Conservation (phyloP, 306 rosid genomes). For the Erythrophleum fordii region DNA sequence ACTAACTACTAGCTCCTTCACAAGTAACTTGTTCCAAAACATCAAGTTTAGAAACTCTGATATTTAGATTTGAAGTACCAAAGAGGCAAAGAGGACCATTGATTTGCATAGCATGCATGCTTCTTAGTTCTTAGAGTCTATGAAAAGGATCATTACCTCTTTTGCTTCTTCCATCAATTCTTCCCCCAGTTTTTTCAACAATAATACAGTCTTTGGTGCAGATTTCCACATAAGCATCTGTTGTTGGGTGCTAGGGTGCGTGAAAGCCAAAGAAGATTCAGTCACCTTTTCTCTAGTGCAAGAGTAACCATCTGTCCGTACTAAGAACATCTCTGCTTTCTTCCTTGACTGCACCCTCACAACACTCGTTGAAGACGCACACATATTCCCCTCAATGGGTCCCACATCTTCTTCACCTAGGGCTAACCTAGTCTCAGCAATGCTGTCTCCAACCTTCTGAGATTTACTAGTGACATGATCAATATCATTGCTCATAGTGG, state of each 20-base stretch:
- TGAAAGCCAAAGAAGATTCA: constrained; percentile 94
- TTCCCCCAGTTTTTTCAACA: constrained; percentile 88
- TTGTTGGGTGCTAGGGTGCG: constrained; percentile 98
- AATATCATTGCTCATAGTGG: constrained; percentile 34
- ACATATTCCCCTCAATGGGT: constrained; percentile 78
- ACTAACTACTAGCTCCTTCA: not conserved
- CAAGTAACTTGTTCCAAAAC: not conserved
- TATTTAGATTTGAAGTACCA: constrained; percentile 22
- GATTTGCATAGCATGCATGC: constrained; percentile 11
- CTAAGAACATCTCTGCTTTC: constrained; percentile 98
- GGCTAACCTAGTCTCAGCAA: constrained; percentile 46
- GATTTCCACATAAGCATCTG: constrained; percentile 99
- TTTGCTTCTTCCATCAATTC: constrained; percentile 97
- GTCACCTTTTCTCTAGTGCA: constrained; percentile 94
- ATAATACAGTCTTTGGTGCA: constrained; percentile 83
- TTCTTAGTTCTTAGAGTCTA: constrained; percentile 15
- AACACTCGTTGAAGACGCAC: constrained; percentile 96
- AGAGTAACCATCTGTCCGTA: constrained; percentile 93
- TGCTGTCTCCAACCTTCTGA: constrained; percentile 44
- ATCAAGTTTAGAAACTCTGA: constrained; percentile 26
- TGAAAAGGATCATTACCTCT: constrained; percentile 60
- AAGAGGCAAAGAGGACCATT: not conserved
- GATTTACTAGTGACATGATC: constrained; percentile 47
- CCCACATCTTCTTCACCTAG: constrained; percentile 55
- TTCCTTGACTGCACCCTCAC: constrained; percentile 97